phyloP scores from a whole-genome alignment of 1,284 basidiomycete species.

The Heterobasidion annosum region DNA sequence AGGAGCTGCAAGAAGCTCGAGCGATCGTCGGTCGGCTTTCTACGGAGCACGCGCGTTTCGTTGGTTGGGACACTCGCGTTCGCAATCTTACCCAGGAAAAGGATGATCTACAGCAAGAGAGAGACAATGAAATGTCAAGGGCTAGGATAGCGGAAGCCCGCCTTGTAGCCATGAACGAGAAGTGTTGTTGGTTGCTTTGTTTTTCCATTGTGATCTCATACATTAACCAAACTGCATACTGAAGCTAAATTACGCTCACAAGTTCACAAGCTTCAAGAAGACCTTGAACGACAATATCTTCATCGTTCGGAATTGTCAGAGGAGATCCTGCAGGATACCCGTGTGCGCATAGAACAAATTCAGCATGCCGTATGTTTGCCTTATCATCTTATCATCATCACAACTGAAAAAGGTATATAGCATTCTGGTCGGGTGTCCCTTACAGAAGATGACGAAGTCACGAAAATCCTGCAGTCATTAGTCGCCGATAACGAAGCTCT shows the following conservation, averaged over 20 bases:
- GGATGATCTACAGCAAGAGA: slow-evolving; percentile 82
- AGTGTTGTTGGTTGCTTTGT: slow-evolving; percentile 29
- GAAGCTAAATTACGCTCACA: slow-evolving; percentile 70
- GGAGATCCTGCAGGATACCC: slow-evolving; percentile 64
- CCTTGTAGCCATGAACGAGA: slow-evolving; percentile 51
- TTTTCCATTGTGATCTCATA: not conserved
- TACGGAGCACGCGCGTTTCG: slow-evolving; percentile 57
- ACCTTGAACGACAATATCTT: slow-evolving; percentile 57
- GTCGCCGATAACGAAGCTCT: slow-evolving; percentile 78
- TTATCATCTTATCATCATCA: not conserved
- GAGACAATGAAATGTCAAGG: slow-evolving; percentile 65
- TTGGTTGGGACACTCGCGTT: slow-evolving; percentile 65
- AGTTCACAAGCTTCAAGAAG: slow-evolving; percentile 51
- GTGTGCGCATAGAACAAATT: slow-evolving; percentile 53
- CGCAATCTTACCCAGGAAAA: slow-evolving; percentile 56
- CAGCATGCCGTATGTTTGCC: slow-evolving; percentile 41
- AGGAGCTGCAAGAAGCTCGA: slow-evolving; percentile 75
- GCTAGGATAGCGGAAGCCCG: slow-evolving; percentile 65
- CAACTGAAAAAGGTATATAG: not conserved
- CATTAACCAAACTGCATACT: not conserved
- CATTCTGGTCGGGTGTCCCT: slow-evolving; percentile 25
- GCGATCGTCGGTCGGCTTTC: slow-evolving; percentile 60
- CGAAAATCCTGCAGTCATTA: slow-evolving; percentile 67
- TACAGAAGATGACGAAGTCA: slow-evolving; percentile 49
- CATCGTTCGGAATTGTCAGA: slow-evolving; percentile 67